Conservation (phyloP, 345 rosid genomes). For the Citrus sp. region DNA sequence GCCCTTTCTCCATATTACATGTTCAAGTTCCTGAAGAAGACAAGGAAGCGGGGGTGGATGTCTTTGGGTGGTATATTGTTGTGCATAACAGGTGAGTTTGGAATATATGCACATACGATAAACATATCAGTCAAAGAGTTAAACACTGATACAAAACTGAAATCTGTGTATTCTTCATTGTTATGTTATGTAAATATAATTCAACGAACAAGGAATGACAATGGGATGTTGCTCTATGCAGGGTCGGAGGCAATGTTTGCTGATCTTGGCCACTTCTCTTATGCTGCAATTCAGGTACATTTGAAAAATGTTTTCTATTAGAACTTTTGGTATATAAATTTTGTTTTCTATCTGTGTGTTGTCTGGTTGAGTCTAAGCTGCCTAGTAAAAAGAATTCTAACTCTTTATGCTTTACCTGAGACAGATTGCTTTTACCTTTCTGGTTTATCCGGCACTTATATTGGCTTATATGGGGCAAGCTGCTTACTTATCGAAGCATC, state of each 20-base stretch:
- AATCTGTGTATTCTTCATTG: not conserved
- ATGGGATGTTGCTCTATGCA: conserved; percentile 29
- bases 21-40: conserved; percentile 97
- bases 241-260: conserved; percentile 99
- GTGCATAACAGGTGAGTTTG: conserved; percentile 82
- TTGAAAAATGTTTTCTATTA: not conserved
- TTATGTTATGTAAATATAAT: not conserved
- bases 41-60: conserved; percentile 95
- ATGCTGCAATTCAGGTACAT: conserved; percentile 81
- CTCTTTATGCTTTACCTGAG: not conserved
- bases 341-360: not conserved
- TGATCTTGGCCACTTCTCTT: conserved; percentile 99
- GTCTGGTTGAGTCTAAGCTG: not conserved
- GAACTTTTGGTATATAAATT: not conserved
- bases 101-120: not conserved
- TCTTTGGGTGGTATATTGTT: conserved; percentile 93
- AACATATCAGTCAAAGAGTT: not conserved
- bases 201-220: not conserved
- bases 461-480: conserved; percentile 99
- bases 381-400: not conserved
- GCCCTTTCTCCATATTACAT: conserved; percentile 97
- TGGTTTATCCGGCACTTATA: conserved; percentile 97
- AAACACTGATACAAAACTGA: not conserved
- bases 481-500: conserved; percentile 92
- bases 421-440: conserved; percentile 93